Evolutionary conservation across 108 stramenopile genomes (phyloP), one percentile per base, ranked within the genome.

Genomic region (Nannochloropsis salina): DNA sequence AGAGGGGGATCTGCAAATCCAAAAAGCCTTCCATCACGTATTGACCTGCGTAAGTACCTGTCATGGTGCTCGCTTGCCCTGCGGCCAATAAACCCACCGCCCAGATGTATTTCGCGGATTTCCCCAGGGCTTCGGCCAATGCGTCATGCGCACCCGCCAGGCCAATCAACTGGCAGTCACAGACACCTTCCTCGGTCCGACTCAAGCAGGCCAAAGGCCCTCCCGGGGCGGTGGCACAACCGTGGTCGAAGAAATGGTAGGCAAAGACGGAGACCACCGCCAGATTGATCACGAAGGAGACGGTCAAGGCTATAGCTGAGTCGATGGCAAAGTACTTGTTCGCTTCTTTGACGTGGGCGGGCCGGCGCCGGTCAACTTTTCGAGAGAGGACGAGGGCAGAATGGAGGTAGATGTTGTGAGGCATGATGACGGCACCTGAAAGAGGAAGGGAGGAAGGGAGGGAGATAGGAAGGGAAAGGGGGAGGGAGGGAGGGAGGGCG

Each of bases 11-110:
- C 80, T 90, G 88, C 6, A 95, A 83, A 44, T 94, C 84, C 82
- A 95, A 84, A 83, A 95, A 95, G 1, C 95, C 95, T 45, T 94
- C 94, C 94, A 95, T 95, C 43, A 95, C 92, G 47, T 92, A 94
- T 83, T 95, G 95, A 42, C 95, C 95, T 3, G 95, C 94, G 86
- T 93, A 95, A 2, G 95, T 95, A 4, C 94, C 94, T 41, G 95
- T 95, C 88, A 95, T 95, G 43, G 92, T 92, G 44, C 90, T 90
- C 82, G 89, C 89, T 83, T 95, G 95, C 9, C 94, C 95, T 2
- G 95, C 94, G 9, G 95, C 95, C 82, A 95, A 85, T 41, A 95
- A 85, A 2, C 94, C 95, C 11, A 95, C 86, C 9, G 90, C 94
- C 95, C 95, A 95, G 80, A 95, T 82, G 21, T 93, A 44, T 82